Percentiles rank a stretch among this genome's conserved stretches.
Evolutionary conservation across 129 eudicot species (phyloP).

Genomic region (Centrapalus pauciflorus): DNA sequence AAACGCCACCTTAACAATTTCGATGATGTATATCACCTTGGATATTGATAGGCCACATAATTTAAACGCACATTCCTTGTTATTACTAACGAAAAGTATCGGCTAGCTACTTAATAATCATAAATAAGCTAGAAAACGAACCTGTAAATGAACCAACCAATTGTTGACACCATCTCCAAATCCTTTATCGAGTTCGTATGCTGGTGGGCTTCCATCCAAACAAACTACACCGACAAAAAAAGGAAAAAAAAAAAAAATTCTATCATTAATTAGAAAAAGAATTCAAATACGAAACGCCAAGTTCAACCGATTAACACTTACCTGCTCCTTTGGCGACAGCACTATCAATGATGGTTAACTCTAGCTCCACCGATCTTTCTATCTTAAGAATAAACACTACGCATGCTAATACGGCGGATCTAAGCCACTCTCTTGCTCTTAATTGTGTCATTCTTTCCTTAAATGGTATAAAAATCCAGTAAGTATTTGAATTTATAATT

Average conservation of each 20-base stretch:
- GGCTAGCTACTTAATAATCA: too few relatives aligned
- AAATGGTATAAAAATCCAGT: not conserved
- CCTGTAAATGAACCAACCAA: slow-evolving; percentile 32
- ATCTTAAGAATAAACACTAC: slow-evolving; percentile 12
- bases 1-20: too few relatives aligned
- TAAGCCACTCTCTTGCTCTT: slow-evolving; percentile 2
- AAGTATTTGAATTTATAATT: not conserved
- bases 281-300: not conserved
- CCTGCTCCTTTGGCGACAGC: slow-evolving; percentile 50
- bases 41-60: too few relatives aligned
- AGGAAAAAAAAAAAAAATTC: not conserved
- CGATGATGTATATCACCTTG: too few relatives aligned
- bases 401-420: slow-evolving; percentile 9
- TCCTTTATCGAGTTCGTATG: slow-evolving; percentile 13
- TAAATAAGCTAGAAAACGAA: too few relatives aligned
- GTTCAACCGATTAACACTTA: not conserved
- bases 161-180: slow-evolving; percentile 19
- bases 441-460: slow-evolving; percentile 1
- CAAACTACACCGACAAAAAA: slow-evolving; percentile 23
- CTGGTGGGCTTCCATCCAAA: slow-evolving; percentile 31
- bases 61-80: too few relatives aligned
- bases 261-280: not conserved
- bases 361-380: slow-evolving; percentile 9
- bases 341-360: slow-evolving; percentile 23
- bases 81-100: too few relatives aligned